These are phyloP conservation scores for Hanseniaspora valbyensis DNA, from an alignment of 805 yeast genomes.

Conservation along the genomic window DNA sequence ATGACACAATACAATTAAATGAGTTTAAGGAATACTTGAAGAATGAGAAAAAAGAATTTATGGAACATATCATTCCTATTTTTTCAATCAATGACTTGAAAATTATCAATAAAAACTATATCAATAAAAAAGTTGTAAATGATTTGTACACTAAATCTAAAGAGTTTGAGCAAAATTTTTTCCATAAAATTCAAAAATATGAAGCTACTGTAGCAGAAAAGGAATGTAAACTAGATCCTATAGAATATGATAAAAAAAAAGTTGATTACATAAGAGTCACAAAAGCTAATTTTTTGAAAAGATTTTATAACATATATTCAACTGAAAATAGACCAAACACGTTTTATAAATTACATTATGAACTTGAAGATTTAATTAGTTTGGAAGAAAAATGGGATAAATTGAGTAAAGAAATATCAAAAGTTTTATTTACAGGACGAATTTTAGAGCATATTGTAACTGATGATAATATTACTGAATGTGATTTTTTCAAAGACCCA, in stretches of 20 bases:
- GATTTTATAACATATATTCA: slow-evolving; percentile 1
- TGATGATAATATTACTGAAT: slow-evolving; percentile 8
- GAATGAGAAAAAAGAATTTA: slow-evolving; percentile 10
- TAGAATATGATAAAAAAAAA: not conserved
- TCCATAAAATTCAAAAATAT: not conserved
- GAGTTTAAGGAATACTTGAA: slow-evolving; percentile 4
- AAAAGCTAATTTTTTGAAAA: not conserved
- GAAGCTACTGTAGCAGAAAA: not conserved
- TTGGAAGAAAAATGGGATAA: slow-evolving; percentile 5
- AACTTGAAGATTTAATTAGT: not conserved
- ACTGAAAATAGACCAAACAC: not conserved
- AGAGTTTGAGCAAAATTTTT: not conserved
- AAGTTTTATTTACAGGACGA: slow-evolving; percentile 1
- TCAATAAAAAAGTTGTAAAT: not conserved
- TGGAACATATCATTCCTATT: slow-evolving; percentile 1
- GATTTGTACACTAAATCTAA: not conserved
- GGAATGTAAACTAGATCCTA: not conserved
- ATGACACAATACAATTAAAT: not conserved
- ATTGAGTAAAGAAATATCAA: slow-evolving; percentile 1
- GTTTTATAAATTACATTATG: not conserved
- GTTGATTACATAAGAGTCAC: not conserved
- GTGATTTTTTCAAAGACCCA: not conserved
- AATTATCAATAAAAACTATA: not conserved
- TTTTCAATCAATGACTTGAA: not conserved
- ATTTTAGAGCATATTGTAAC: slow-evolving; percentile 4